Evolutionary conservation across 768 basidiomycete species (phyloP), one percentile per base, ranked within the genome.

Genomic region (Tricholoma matsutake): DNA sequence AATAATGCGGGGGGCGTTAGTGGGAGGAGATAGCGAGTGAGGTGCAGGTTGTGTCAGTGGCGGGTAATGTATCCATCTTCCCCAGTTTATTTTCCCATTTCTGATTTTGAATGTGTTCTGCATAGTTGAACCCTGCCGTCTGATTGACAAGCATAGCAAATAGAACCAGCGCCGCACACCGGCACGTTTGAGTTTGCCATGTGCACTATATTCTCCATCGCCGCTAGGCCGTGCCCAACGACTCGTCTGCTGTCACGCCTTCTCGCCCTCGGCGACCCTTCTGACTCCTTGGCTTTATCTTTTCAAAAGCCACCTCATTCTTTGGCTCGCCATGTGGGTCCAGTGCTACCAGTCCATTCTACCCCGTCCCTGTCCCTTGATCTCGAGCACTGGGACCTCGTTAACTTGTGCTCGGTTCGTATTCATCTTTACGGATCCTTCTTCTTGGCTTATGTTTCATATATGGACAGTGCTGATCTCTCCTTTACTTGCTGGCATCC

Each of bases 11-110:
- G 56, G 7, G 51, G 58, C 5, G 62, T 47, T 45, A 62, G 60
- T 13, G 65, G 63, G 29, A 65, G 66, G 64, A 64, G 66, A 56
- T 67, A 64, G 60, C n/a, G 61, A 45, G 11, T 22, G 25, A 20
- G 20, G 51, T 49, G 52, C 45, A n/a, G 41, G 54, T 52, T 37
- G 22, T 37, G 43, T 59, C 55, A 20, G 4, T 32, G 16, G 57
- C 45, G 49, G 11, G 62, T 58, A 16, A 49, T 3, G 47, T 49
- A 28, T 49, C 25, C 16, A 41, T 54, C 10, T 5, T 10, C 10
- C 57, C 4, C 16, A 31, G 43, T 47, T 37, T 37, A 11, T 18
- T 22, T 22, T 25, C 3, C 34, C 31, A 37, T 34, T 54, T 11
- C 29, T 54, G 53, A n/a, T 31, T 5, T 11, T 49, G 16, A 43